Evolutionary conservation across 306 rosid species (phyloP).

Genomic region (Pterocarpus macrocarpus): DNA sequence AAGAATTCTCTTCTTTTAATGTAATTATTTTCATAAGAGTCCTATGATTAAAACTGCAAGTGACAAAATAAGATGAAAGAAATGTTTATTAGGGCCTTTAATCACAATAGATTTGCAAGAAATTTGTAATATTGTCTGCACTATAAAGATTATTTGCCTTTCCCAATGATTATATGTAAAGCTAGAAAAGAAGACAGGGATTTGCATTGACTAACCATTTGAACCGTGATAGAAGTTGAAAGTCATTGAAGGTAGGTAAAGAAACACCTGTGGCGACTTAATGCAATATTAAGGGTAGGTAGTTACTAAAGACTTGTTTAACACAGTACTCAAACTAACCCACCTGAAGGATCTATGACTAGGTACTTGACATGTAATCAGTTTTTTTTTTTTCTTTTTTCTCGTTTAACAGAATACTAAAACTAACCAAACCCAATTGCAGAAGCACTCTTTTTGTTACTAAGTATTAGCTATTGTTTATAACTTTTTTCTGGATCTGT

Average conservation of each 20-base stretch:
- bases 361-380: not conserved
- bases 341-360: not conserved
- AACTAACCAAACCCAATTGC: not conserved
- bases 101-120: not conserved
- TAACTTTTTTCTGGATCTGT: slow-evolving; percentile 31
- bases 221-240: slow-evolving; percentile 8
- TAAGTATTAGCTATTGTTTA: not conserved
- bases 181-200: not conserved
- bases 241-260: slow-evolving; percentile 10
- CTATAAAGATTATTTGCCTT: not conserved
- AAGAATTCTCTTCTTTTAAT: not conserved
- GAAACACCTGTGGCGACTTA: not conserved
- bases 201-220: not conserved
- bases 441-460: not conserved
- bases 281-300: not conserved
- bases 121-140: not conserved
- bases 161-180: not conserved
- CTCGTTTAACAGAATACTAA: not conserved
- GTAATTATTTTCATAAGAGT: slow-evolving; percentile 9
- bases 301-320: not conserved
- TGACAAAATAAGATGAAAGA: not conserved
- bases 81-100: not conserved
- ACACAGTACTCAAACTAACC: not conserved
- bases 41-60: not conserved
- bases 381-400: not conserved